These are phyloP conservation scores for Xylaria nigripes DNA, from an alignment of 495 filamentous ascomycete genomes.

Conservation along the genomic window DNA sequence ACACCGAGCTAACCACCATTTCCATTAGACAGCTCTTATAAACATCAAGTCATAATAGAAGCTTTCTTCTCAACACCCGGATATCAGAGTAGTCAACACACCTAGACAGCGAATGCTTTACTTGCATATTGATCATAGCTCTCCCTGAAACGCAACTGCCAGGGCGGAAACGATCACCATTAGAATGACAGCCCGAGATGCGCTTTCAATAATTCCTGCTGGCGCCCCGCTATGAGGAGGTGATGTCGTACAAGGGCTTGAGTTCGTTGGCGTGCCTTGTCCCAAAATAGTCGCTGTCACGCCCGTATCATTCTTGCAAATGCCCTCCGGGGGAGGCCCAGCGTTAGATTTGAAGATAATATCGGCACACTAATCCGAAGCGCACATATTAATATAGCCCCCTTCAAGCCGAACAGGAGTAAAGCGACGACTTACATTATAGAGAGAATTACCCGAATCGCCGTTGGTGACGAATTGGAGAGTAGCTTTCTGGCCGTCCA, in stretches of 20 bases:
- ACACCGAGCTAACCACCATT: background rate
- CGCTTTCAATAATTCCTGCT: background rate
- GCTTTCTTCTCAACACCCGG: background rate
- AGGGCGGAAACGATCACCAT: background rate
- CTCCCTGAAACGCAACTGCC: background rate
- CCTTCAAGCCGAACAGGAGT: background rate
- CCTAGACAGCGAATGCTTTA: background rate
- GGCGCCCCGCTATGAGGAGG: background rate
- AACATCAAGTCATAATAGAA: background rate
- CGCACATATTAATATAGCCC: constrained; percentile 6
- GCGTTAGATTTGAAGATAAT: constrained; percentile 48
- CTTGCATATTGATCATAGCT: background rate
- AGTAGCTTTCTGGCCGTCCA: constrained; percentile 44
- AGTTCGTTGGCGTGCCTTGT: background rate
- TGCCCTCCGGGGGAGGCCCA: constrained; percentile 25
- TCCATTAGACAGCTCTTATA: background rate
- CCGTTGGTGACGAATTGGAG: constrained; percentile 52
- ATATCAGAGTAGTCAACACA: constrained; percentile 2
- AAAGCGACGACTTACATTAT: constrained; percentile 44
- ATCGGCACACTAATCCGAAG: constrained; percentile 48
- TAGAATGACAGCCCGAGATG: background rate
- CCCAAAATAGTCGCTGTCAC: constrained; percentile 20
- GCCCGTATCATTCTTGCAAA: constrained; percentile 43
- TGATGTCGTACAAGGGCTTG: background rate
- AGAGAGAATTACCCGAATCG: constrained; percentile 42